Evolutionary conservation across 495 filamentous ascomycete genomes (phyloP).

Genomic region (Mycothermus thermophilus): DNA sequence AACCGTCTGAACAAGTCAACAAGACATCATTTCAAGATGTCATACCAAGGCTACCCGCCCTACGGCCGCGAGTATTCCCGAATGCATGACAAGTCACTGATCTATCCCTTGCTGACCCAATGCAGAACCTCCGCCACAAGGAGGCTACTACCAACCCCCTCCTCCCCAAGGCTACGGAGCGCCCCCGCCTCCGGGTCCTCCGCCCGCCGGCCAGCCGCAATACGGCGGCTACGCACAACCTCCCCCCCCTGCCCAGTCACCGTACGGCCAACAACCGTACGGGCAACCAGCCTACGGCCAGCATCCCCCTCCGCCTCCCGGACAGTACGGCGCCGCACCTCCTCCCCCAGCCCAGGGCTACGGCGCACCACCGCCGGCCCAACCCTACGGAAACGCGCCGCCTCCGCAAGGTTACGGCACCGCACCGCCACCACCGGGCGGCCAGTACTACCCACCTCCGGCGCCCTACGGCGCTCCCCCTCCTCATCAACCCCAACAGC

Average conservation of each 20-base stretch:
- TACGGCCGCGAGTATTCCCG: conserved; percentile 24
- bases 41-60: conserved; percentile 19
- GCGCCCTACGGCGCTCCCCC: conserved; percentile 3
- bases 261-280: conserved; percentile 7
- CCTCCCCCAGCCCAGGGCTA: too few species aligned
- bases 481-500: too few species aligned
- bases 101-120: conserved; percentile 1
- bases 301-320: conserved; percentile 4
- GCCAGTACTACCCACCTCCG: conserved; percentile 3
- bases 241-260: conserved; percentile 3
- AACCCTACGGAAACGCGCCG: too few species aligned
- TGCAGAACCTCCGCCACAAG: conserved; percentile 17
- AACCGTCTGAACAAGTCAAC: too few species aligned
- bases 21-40: conserved; percentile 17
- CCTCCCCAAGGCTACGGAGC: conserved; percentile 13
- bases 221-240: conserved; percentile 8
- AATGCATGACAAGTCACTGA: too few species aligned
- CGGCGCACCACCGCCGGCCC: too few species aligned
- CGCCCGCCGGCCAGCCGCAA: conserved; percentile 1
- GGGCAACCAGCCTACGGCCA: too few species aligned
- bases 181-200: conserved; percentile 7
- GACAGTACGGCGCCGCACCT: conserved; percentile 8
- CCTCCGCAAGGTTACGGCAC: conserved; percentile 6
- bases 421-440: not conserved
- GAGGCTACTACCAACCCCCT: conserved; percentile 17